phyloP scores from a whole-genome alignment of 768 basidiomycete species.

The Agaricus sinodeliciosus region DNA sequence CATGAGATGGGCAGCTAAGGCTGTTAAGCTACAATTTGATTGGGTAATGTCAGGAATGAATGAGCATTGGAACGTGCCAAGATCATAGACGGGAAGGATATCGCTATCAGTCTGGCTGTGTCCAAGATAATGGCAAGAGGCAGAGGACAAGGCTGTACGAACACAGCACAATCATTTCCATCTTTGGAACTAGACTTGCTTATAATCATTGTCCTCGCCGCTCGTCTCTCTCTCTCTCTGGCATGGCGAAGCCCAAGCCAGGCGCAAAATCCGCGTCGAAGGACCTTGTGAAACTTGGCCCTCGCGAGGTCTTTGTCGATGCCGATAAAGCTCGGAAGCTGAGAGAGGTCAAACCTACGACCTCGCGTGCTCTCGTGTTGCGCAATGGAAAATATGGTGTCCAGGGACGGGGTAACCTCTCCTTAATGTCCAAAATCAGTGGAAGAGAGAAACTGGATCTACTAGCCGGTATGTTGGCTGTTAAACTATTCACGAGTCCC shows the following conservation, averaged over 20 bases:
- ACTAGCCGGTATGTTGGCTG: constrained; percentile 50
- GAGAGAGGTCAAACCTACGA: constrained; percentile 44
- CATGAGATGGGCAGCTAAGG: background rate
- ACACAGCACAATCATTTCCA: background rate
- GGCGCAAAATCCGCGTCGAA: constrained; percentile 1
- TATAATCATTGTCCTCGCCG: background rate
- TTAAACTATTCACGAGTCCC: background rate
- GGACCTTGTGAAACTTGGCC: constrained; percentile 12
- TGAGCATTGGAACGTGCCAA: too few species aligned
- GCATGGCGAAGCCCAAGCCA: constrained; percentile 13
- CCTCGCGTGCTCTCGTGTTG: constrained; percentile 65
- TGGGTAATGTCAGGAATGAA: background rate
- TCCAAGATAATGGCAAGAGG: too few species aligned
- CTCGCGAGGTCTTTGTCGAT: constrained; percentile 12
- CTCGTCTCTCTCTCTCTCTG: constrained; percentile 13
- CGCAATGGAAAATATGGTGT: constrained; percentile 73
- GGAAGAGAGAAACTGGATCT: constrained; percentile 80
- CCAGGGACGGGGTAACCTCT: constrained; percentile 62
- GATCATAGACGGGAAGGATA: too few species aligned
- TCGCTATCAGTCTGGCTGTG: too few species aligned
- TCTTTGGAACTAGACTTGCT: background rate
- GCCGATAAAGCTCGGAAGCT: constrained; percentile 9
- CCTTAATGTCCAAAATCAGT: constrained; percentile 50
- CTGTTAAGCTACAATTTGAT: background rate
- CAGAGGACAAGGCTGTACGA: too few species aligned